Conservation (phyloP, 1,139 yeast genomes). For the Scheffersomyces illinoinensis region DNA sequence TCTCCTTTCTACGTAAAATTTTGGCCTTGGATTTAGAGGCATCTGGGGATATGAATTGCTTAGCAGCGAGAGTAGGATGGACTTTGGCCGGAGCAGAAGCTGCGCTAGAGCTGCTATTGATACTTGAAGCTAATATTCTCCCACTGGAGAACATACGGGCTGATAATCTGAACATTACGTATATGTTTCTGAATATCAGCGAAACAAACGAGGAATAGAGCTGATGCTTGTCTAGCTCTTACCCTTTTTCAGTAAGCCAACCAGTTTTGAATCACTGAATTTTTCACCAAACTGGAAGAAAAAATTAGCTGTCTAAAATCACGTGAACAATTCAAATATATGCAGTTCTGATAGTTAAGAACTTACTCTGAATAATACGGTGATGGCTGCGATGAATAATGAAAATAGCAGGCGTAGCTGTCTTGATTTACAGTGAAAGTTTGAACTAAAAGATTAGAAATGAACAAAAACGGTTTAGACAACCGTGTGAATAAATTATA, state of each 20-base stretch:
- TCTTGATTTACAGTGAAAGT: background rate
- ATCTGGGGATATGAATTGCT: slow-evolving; percentile 26
- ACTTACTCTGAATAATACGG: too few species aligned
- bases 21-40: slow-evolving; percentile 34
- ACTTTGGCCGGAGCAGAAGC: slow-evolving; percentile 12
- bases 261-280: background rate
- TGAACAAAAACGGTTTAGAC: background rate
- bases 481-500: slow-evolving; percentile 2
- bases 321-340: background rate
- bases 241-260: background rate
- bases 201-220: background rate
- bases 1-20: slow-evolving; percentile 42
- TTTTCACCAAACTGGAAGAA: background rate
- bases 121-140: slow-evolving; percentile 10
- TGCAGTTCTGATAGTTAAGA: background rate
- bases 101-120: slow-evolving; percentile 10
- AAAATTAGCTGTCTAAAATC: background rate
- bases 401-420: background rate
- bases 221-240: background rate
- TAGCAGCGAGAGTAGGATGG: slow-evolving; percentile 34
- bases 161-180: slow-evolving; percentile 17
- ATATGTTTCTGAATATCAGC: slow-evolving; percentile 2
- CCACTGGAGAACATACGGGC: slow-evolving; percentile 22
- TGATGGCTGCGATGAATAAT: background rate
- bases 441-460: background rate